These are phyloP conservation scores for Solanum pennellii DNA, from an alignment of 257 asterid genomes.

Conservation along the genomic window DNA sequence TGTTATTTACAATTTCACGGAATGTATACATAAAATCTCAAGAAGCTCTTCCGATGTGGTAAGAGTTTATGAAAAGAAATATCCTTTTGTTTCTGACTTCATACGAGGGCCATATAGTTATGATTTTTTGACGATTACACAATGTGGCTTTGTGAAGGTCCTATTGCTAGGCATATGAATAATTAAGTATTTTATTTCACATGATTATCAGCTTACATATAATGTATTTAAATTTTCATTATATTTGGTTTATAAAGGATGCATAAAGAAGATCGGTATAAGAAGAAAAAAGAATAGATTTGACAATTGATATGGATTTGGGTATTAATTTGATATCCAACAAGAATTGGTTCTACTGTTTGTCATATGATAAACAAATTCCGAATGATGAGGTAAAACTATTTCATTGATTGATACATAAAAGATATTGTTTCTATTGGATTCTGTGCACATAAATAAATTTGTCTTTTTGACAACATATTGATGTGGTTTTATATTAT, in stretches of 20 bases:
- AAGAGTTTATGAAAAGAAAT: background rate
- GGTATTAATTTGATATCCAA: no score
- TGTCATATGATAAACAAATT: background rate
- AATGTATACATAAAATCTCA: background rate
- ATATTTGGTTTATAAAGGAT: background rate
- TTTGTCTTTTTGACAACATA: no score
- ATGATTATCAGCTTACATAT: background rate
- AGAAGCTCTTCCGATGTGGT: background rate
- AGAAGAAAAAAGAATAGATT: background rate
- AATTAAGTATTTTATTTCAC: background rate
- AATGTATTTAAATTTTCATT: no score
- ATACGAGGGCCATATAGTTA: background rate
- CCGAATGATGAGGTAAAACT: background rate
- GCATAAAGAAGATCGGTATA: no score
- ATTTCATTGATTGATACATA: no score
- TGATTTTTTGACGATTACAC: background rate
- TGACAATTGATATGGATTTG: background rate
- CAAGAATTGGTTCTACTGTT: background rate
- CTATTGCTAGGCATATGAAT: background rate
- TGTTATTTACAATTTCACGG: background rate
- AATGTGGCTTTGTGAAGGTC: background rate
- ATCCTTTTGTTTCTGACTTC: background rate
- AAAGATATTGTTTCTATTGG: no score
- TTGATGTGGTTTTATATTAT: background rate
- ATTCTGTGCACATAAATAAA: background rate